Evolutionary conservation across 306 rosid species (phyloP).

Genomic region (Styphnolobium japonicum): DNA sequence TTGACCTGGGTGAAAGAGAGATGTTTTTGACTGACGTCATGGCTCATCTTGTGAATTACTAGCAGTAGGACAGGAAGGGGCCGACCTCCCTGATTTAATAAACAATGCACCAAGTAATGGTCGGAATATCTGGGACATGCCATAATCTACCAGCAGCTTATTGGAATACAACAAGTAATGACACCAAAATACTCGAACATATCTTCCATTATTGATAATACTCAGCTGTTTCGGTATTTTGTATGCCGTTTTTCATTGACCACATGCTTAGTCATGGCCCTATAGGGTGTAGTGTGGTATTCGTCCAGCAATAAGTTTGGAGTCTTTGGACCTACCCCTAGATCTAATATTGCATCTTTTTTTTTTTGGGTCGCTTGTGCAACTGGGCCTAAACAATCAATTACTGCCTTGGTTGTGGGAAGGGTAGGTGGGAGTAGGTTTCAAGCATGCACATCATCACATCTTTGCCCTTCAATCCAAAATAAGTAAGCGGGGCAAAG

Average conservation of each 20-base stretch:
- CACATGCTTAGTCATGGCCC: not conserved
- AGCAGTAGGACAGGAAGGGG: not conserved
- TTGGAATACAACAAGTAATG: not conserved
- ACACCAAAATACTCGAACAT: not conserved
- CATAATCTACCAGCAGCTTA: not conserved
- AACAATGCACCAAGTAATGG: not conserved
- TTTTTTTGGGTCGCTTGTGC: not conserved
- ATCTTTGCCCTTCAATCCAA: not conserved
- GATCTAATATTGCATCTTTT: not conserved
- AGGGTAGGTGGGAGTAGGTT: not conserved
- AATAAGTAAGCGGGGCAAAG: not conserved
- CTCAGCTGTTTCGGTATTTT: not conserved
- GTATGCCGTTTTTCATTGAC: not conserved
- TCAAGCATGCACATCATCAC: not conserved
- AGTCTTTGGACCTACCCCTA: not conserved
- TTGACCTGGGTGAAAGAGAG: not conserved
- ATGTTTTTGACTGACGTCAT: not conserved
- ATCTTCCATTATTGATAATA: not conserved
- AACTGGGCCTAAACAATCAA: not conserved
- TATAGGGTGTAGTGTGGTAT: not conserved
- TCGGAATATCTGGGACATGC: constrained; percentile 27
- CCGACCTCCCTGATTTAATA: not conserved
- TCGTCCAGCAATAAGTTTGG: not conserved
- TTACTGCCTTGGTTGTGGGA: not conserved
- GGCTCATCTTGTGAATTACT: not conserved